phyloP scores from a whole-genome alignment of 805 yeast species.

The Zygoascus flipseniorum region DNA sequence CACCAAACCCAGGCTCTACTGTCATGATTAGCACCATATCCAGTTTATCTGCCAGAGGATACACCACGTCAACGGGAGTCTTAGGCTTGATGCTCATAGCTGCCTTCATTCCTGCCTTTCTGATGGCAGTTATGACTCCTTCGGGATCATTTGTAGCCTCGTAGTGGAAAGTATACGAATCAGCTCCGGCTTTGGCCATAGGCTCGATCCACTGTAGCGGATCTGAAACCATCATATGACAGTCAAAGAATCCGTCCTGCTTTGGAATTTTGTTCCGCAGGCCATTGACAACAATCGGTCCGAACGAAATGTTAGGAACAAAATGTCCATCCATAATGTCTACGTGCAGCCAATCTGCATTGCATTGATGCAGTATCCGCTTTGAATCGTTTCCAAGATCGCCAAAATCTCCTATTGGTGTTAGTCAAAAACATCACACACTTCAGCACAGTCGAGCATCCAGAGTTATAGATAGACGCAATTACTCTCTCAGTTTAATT shows the following conservation, averaged over 20 bases:
- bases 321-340: slow-evolving; percentile 99
- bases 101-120: slow-evolving; percentile 75
- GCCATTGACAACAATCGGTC: slow-evolving; percentile 79
- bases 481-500: too few relatives aligned
- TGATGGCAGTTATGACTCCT: slow-evolving; percentile 67
- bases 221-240: slow-evolving; percentile 94
- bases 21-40: slow-evolving; percentile 98
- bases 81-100: slow-evolving; percentile 94
- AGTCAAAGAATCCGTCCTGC: slow-evolving; percentile 65
- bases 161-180: slow-evolving; percentile 91
- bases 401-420: slow-evolving; percentile 57
- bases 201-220: slow-evolving; percentile 94
- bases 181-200: slow-evolving; percentile 90
- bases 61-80: slow-evolving; percentile 76
- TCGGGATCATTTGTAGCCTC: slow-evolving; percentile 75
- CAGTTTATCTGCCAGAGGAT: slow-evolving; percentile 62
- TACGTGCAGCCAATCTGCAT: slow-evolving; percentile 95
- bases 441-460: neutral
- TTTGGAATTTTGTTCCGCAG: slow-evolving; percentile 73
- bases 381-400: slow-evolving; percentile 83
- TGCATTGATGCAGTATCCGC: slow-evolving; percentile 55
- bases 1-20: slow-evolving; percentile 98
- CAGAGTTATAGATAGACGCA: too few relatives aligned
- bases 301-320: slow-evolving; percentile 92
- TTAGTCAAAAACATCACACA: neutral